A percentile compares a stretch with the other conserved stretches of the same genome.
phyloP scores from a whole-genome alignment of 2,329 filamentous ascomycete species.

The Paramyrothecium sp. region DNA sequence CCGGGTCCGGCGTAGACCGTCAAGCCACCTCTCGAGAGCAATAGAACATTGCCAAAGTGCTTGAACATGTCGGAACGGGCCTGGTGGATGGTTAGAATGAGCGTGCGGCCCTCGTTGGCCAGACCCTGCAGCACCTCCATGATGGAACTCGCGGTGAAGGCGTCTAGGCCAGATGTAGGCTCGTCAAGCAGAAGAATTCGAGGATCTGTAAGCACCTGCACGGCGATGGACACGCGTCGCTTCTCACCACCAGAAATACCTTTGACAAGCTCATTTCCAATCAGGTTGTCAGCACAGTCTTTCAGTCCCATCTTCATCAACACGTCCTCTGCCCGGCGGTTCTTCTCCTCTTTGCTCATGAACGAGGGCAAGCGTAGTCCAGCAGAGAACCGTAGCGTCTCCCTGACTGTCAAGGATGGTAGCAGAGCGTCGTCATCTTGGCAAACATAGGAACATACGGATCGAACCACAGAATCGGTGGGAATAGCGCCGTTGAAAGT shows the following conservation, averaged over 20 bases:
- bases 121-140: slow-evolving; percentile 71
- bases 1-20: slow-evolving; percentile 67
- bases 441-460: slow-evolving; percentile 73
- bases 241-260: slow-evolving; percentile 81
- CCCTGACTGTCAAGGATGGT: slow-evolving; percentile 71
- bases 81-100: slow-evolving; percentile 78
- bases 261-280: slow-evolving; percentile 71
- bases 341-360: slow-evolving; percentile 68
- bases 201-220: slow-evolving; percentile 75
- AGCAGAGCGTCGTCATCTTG: slow-evolving; percentile 76
- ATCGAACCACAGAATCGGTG: slow-evolving; percentile 66
- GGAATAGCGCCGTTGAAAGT: slow-evolving; percentile 69
- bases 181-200: slow-evolving; percentile 73
- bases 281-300: slow-evolving; percentile 72
- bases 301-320: slow-evolving; percentile 74
- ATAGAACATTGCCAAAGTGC: slow-evolving; percentile 69
- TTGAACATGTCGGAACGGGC: slow-evolving; percentile 70
- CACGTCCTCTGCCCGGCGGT: slow-evolving; percentile 66
- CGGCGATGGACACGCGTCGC: slow-evolving; percentile 72
- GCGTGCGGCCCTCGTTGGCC: slow-evolving; percentile 69
- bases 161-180: slow-evolving; percentile 73
- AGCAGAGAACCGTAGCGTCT: slow-evolving; percentile 70
- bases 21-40: slow-evolving; percentile 68
- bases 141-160: slow-evolving; percentile 75
- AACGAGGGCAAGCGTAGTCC: slow-evolving; percentile 68